phyloP scores from a whole-genome alignment of 148 eudicot genomes.

The Vaccinium darrowii region DNA sequence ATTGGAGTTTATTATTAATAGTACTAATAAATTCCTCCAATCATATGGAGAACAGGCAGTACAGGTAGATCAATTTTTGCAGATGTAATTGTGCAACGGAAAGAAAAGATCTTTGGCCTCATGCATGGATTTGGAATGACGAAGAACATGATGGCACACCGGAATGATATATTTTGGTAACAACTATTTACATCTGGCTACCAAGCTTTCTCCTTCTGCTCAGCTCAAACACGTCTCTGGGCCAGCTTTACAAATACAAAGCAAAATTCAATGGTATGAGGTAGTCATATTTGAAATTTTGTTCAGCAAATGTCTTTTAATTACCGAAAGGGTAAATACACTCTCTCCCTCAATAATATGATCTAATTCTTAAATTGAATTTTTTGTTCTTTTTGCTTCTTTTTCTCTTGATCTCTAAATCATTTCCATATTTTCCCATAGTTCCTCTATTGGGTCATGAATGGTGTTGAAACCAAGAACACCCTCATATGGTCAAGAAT shows the following conservation, averaged over 20 bases:
- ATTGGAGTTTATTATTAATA: neutral
- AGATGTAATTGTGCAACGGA: slow-evolving; percentile 5
- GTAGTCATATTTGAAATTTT: neutral
- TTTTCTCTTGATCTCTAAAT: no score
- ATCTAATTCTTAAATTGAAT: no score
- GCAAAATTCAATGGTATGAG: slow-evolving; percentile 22
- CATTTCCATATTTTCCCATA: no score
- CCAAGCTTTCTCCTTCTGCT: slow-evolving; percentile 11
- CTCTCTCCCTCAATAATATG: no score
- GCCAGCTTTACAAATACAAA: slow-evolving; percentile 23
- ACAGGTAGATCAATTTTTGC: slow-evolving; percentile 12
- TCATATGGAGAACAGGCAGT: slow-evolving; percentile 13
- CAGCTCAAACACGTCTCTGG: slow-evolving; percentile 16
- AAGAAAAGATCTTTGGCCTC: slow-evolving; percentile 13
- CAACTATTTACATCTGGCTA: slow-evolving; percentile 16
- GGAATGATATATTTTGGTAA: neutral
- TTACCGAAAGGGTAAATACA: no score
- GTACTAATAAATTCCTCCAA: neutral
- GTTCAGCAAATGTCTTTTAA: neutral
- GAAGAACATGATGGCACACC: slow-evolving; percentile 1
- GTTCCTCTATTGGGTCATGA: no score
- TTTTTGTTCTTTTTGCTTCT: no score
- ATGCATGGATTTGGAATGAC: slow-evolving; percentile 13
- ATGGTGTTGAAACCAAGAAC: no score
- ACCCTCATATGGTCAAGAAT: no score